These are phyloP conservation scores for Alternaria panax DNA, from an alignment of 2,329 filamentous ascomycete species.

Conservation along the genomic window DNA sequence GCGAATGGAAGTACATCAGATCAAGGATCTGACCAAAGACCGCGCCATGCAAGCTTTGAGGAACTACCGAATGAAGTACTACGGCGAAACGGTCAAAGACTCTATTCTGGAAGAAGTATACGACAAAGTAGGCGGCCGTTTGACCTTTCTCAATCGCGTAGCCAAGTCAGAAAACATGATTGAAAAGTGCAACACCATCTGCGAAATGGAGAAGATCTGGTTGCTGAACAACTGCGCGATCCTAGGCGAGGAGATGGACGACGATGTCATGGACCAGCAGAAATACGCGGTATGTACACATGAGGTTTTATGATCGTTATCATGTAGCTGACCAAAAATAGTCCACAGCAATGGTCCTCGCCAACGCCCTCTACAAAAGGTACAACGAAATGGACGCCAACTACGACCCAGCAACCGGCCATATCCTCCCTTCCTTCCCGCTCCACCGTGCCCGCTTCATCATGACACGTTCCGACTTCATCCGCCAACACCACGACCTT, in stretches of 20 bases:
- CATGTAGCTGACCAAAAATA: slow-evolving; percentile 41
- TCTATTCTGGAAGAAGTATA: slow-evolving; percentile 79
- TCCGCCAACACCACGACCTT: slow-evolving; percentile 87
- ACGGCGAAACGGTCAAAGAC: slow-evolving; percentile 64
- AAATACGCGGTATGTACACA: slow-evolving; percentile 79
- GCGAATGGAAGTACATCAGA: slow-evolving; percentile 90
- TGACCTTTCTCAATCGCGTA: slow-evolving; percentile 87
- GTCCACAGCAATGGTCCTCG: slow-evolving; percentile 92
- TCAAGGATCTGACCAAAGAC: slow-evolving; percentile 80
- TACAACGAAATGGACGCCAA: slow-evolving; percentile 68
- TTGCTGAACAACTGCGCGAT: slow-evolving; percentile 80
- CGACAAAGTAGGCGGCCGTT: slow-evolving; percentile 81
- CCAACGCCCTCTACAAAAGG: slow-evolving; percentile 85
- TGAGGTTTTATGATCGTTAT: background rate
- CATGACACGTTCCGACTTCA: slow-evolving; percentile 96
- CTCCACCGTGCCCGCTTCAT: slow-evolving; percentile 65
- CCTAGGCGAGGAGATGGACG: slow-evolving; percentile 80
- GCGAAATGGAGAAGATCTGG: slow-evolving; percentile 76
- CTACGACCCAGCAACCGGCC: slow-evolving; percentile 72
- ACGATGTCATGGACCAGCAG: slow-evolving; percentile 98
- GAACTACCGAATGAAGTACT: slow-evolving; percentile 83
- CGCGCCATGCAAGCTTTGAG: slow-evolving; percentile 79
- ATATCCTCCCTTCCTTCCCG: slow-evolving; percentile 76
- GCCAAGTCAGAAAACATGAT: slow-evolving; percentile 88
- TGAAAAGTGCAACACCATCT: slow-evolving; percentile 75